phyloP scores from a whole-genome alignment of 176 grass and related monocot genomes.

The Triticum turgidum region DNA sequence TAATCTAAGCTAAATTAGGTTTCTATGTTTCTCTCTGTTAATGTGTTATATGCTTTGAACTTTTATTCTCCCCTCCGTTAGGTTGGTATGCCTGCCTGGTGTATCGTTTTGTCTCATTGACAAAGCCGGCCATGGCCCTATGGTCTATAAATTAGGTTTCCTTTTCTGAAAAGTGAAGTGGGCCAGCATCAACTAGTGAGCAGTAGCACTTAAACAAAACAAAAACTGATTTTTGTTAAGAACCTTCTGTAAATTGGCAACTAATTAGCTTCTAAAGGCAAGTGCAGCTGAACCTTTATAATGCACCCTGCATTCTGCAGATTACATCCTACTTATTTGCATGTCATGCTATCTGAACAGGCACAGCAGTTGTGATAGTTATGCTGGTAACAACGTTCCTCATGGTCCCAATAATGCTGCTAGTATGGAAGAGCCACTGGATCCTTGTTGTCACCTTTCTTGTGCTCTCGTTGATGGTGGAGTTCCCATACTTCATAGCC shows the following conservation, averaged over 20 bases:
- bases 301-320: slow-evolving; percentile 3
- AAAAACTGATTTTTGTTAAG: background rate
- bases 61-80: background rate
- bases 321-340: slow-evolving; percentile 8
- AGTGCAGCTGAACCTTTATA: background rate
- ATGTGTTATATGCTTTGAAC: background rate
- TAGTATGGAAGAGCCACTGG: slow-evolving; percentile 84
- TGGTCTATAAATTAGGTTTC: background rate
- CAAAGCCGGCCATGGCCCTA: background rate
- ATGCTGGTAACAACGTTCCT: slow-evolving; percentile 88
- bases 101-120: background rate
- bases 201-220: background rate
- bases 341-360: slow-evolving; percentile 40
- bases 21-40: background rate
- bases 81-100: background rate
- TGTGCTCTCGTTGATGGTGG: slow-evolving; percentile 54
- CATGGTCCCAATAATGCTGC: slow-evolving; percentile 76
- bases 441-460: slow-evolving; percentile 65
- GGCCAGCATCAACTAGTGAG: background rate
- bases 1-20: slow-evolving; percentile 8
- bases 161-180: background rate
- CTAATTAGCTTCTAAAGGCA: background rate
- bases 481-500: slow-evolving; percentile 59
- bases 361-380: slow-evolving; percentile 84
- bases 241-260: background rate